Percentiles rank a stretch among this genome's conserved stretches.
Conservation (phyloP, 441 rosid species). For the Croton laevigatus region DNA sequence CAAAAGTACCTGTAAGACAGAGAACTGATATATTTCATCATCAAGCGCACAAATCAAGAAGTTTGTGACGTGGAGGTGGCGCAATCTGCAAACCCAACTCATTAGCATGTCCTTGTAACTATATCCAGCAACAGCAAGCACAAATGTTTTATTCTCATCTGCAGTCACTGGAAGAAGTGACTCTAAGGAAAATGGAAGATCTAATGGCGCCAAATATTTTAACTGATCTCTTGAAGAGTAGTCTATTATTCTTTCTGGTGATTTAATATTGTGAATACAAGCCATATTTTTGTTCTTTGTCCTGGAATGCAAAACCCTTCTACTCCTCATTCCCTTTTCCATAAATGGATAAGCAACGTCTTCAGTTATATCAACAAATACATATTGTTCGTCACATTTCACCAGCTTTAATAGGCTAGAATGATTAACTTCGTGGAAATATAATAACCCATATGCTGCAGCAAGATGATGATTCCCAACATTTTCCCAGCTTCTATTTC, state of each 20-base stretch:
- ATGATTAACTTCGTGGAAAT: slow-evolving; percentile 43
- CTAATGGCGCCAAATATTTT: slow-evolving; percentile 29
- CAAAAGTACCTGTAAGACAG: slow-evolving; percentile 63
- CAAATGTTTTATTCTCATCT: slow-evolving; percentile 64
- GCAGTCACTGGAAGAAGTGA: slow-evolving; percentile 64
- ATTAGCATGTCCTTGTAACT: slow-evolving; percentile 94
- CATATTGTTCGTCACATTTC: slow-evolving; percentile 49
- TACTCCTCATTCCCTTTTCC: slow-evolving; percentile 30
- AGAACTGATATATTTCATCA: slow-evolving; percentile 68
- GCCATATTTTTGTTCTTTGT: slow-evolving; percentile 43
- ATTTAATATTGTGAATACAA: slow-evolving; percentile 39
- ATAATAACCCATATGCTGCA: slow-evolving; percentile 56
- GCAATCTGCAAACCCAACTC: slow-evolving; percentile 94
- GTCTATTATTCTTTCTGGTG: slow-evolving; percentile 28
- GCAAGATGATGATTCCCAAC: slow-evolving; percentile 73
- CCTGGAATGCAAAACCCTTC: slow-evolving; percentile 35
- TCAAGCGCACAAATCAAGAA: slow-evolving; percentile 89
- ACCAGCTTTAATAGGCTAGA: slow-evolving; percentile 50
- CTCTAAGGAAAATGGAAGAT: slow-evolving; percentile 61
- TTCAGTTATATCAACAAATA: slow-evolving; percentile 38
- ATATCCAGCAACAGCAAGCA: slow-evolving; percentile 85
- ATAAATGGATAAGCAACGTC: slow-evolving; percentile 24
- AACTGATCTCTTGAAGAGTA: slow-evolving; percentile 39
- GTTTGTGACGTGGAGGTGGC: slow-evolving; percentile 59
- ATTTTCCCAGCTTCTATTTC: slow-evolving; percentile 68